Base-by-base conservation (phyloP, 495 filamentous ascomycete genomes). In the Astrothelium macrocarpum region DNA sequence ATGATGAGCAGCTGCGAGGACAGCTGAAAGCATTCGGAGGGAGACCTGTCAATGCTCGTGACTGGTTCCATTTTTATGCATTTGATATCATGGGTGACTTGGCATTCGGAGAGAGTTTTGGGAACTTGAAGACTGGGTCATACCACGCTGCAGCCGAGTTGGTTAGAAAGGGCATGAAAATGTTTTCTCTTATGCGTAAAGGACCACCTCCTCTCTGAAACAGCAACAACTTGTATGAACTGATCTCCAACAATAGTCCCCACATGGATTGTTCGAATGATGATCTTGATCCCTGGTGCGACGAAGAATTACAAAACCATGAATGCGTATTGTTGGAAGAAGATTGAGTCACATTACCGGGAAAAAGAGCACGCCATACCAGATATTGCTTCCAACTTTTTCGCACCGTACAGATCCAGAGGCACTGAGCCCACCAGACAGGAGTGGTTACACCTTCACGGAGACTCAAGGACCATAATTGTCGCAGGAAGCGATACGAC, bases 401-500 rank as follows among this genome's bases (percentile, higher is more conserved):
- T 56, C 49, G 25, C 25, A 10, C 49, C 49, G 29, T 56, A n/a
- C 49, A 56, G 29, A 20, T 26, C 49, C 25, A 26, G 49, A 56
- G 49, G 49, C 25, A 56, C 49, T 25, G 25, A 29, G 7, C 49
- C 49, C 2, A 28, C 49, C 49, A 56, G 29, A 65, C 29, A 59
- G 61, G 36, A 63, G 25, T 58, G 29, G 16, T 46, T 42, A n/a
- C 28, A 62, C 32, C 60, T 69, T 25, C 62, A 66, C 12, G 69
- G 32, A 10, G 67, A 69, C 28, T 62, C 63, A 12, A 39, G 67
- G 18, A 14, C 66, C 1, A 63, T 74, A n/a, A 70, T 71, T 25
- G 66, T 75, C 59, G 78, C 78, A 2, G 78, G 86, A 5, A 80
- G 79, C 58, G 83, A 87, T 69, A 85, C 85, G 7, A 83, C 85